Percentiles rank a stretch among this genome's conserved stretches.
These are phyloP conservation scores for Mortierella hygrophila DNA, from an alignment of 192 early-diverging fungal genomes.

Conservation along the genomic window DNA sequence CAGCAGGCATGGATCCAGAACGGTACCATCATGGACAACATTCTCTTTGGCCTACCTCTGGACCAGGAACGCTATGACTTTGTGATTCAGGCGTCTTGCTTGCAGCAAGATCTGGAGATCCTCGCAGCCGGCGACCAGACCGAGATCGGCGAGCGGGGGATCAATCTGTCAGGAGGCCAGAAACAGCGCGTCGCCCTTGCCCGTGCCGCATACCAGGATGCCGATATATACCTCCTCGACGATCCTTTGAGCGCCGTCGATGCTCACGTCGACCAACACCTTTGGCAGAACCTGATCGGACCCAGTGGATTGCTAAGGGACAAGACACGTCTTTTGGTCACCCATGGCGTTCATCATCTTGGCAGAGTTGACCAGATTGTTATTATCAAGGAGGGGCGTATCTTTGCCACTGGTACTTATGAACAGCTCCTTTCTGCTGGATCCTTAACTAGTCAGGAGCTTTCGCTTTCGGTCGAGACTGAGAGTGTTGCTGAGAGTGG, in stretches of 20 bases:
- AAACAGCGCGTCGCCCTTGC: conserved; percentile 87
- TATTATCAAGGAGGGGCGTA: conserved; percentile 74
- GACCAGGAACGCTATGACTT: conserved; percentile 69
- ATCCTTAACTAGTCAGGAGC: neutral
- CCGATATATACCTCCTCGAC: conserved; percentile 85
- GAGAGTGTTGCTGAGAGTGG: neutral
- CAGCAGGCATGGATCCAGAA: conserved; percentile 32
- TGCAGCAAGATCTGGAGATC: conserved; percentile 25
- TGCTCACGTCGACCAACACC: conserved; percentile 36
- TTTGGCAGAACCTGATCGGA: conserved; percentile 66
- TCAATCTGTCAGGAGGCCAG: conserved; percentile 82
- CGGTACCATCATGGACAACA: conserved; percentile 73
- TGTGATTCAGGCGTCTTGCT: conserved; percentile 4
- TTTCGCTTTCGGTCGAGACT: conserved; percentile 1
- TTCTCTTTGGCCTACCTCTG: conserved; percentile 77
- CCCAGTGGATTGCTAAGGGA: conserved; percentile 79
- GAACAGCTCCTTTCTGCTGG: conserved; percentile 57
- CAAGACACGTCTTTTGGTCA: conserved; percentile 87
- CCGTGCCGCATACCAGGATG: conserved; percentile 78
- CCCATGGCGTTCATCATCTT: conserved; percentile 81
- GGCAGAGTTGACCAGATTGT: conserved; percentile 72
- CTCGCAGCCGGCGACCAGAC: conserved; percentile 44
- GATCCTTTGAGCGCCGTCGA: conserved; percentile 89
- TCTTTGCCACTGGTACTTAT: conserved; percentile 74
- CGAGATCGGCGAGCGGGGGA: conserved; percentile 59